Conservation (phyloP, 2,329 filamentous ascomycete genomes). For the Fusarium lateritium region DNA sequence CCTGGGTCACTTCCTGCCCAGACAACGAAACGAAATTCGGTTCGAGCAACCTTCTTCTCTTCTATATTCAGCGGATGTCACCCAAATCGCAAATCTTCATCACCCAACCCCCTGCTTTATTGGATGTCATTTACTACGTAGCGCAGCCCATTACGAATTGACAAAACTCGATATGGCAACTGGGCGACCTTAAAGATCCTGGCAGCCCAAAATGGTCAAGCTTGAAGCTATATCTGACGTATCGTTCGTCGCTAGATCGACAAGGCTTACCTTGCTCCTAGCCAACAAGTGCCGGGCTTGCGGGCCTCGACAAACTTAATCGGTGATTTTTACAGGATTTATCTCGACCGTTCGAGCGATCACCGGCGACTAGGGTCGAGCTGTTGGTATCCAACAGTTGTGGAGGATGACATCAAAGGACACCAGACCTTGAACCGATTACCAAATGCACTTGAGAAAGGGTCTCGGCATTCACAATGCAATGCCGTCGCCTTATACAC, state of each 20-base stretch:
- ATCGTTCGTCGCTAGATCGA: slow-evolving; percentile 36
- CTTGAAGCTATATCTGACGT: slow-evolving; percentile 29
- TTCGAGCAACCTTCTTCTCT: background rate
- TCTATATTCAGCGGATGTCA: background rate
- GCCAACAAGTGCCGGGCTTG: background rate
- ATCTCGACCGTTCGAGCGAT: slow-evolving; percentile 8
- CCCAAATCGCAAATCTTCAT: background rate
- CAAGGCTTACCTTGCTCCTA: slow-evolving; percentile 12
- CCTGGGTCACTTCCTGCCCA: background rate
- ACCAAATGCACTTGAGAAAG: slow-evolving; percentile 8
- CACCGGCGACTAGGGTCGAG: slow-evolving; percentile 1
- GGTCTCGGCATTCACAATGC: slow-evolving; percentile 12
- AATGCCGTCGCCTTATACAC: slow-evolving; percentile 7
- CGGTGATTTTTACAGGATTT: slow-evolving; percentile 11
- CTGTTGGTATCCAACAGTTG: slow-evolving; percentile 6
- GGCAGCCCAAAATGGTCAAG: background rate
- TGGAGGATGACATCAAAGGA: slow-evolving; percentile 21
- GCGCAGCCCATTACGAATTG: background rate
- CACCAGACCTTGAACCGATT: background rate
- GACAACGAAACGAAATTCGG: no score
- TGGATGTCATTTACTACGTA: background rate
- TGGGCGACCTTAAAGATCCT: slow-evolving; percentile 3
- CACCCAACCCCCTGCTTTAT: background rate
- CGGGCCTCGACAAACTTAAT: slow-evolving; percentile 22
- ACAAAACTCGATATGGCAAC: slow-evolving; percentile 15